A percentile compares a stretch with the other conserved stretches of the same genome.
phyloP scores from a whole-genome alignment of 2,329 filamentous ascomycete genomes.

The Fusarium sp. region DNA sequence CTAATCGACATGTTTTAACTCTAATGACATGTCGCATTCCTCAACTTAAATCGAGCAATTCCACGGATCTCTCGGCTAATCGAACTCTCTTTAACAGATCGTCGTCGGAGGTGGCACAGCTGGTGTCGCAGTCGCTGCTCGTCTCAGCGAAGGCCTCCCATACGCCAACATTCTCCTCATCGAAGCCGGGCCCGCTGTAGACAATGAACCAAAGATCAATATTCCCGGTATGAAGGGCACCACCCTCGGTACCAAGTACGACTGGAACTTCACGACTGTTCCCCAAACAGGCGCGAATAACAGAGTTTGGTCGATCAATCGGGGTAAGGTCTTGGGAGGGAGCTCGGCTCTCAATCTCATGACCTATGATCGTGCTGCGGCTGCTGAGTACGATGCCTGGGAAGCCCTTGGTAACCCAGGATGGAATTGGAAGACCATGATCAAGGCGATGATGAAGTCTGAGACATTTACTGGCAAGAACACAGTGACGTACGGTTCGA shows the following conservation, averaged over 20 bases:
- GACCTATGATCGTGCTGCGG: constrained; percentile 43
- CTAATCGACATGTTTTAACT: background rate
- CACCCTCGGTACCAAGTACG: constrained; percentile 42
- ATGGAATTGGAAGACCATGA: constrained; percentile 48
- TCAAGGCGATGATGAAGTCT: constrained; percentile 21
- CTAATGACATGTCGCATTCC: background rate
- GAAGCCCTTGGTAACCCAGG: constrained; percentile 49
- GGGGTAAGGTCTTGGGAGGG: constrained; percentile 44
- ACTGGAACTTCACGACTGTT: constrained; percentile 42
- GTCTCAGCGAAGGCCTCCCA: constrained; percentile 42
- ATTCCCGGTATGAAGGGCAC: constrained; percentile 13
- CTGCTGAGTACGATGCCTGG: constrained; percentile 48
- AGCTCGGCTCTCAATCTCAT: constrained; percentile 46
- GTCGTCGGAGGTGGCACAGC: constrained; percentile 47
- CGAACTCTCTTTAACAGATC: constrained; percentile 12
- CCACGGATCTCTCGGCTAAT: background rate
- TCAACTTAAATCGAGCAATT: background rate
- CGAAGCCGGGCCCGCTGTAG: constrained; percentile 5
- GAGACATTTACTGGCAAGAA: constrained; percentile 35
- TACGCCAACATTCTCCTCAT: constrained; percentile 20
- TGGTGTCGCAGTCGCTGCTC: constrained; percentile 45
- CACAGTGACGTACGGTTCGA: constrained; percentile 35
- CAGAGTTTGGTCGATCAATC: constrained; percentile 31
- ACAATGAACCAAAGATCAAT: constrained; percentile 18
- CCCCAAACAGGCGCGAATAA: constrained; percentile 39